phyloP scores from a whole-genome alignment of 1,284 basidiomycete species.

The Heterobasidion irregulare region DNA sequence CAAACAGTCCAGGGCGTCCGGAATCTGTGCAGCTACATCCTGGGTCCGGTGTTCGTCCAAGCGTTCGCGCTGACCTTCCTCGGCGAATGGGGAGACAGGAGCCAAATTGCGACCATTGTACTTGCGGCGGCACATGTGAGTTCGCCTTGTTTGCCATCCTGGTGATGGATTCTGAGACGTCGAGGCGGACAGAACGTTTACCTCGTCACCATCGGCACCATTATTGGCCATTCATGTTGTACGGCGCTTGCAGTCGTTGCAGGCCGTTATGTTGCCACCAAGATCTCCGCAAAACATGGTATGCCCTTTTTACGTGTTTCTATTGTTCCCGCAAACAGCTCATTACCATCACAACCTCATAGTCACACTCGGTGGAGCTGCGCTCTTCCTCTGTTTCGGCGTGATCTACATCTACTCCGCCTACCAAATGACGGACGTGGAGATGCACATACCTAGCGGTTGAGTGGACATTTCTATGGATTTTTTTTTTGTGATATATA shows the following conservation, averaged over 20 bases:
- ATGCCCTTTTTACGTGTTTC: slow-evolving; percentile 21
- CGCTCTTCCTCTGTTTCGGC: slow-evolving; percentile 80
- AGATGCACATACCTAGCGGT: slow-evolving; percentile 13
- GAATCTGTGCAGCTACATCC: slow-evolving; percentile 76
- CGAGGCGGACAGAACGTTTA: slow-evolving; percentile 46
- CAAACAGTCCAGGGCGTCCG: slow-evolving; percentile 52
- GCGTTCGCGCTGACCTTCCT: slow-evolving; percentile 93
- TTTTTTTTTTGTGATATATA: background rate
- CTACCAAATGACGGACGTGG: slow-evolving; percentile 26
- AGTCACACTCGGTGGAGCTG: slow-evolving; percentile 84
- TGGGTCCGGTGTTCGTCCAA: slow-evolving; percentile 94
- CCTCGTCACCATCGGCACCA: slow-evolving; percentile 85
- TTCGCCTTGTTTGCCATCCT: slow-evolving; percentile 13
- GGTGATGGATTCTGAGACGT: background rate
- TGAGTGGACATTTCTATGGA: slow-evolving; percentile 1
- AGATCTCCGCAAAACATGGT: slow-evolving; percentile 95
- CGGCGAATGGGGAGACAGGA: slow-evolving; percentile 97
- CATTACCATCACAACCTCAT: slow-evolving; percentile 7
- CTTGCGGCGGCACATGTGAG: slow-evolving; percentile 92
- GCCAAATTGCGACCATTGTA: slow-evolving; percentile 96
- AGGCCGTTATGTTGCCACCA: slow-evolving; percentile 86
- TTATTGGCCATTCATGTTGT: slow-evolving; percentile 84
- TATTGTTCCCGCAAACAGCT: background rate
- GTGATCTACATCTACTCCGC: slow-evolving; percentile 71
- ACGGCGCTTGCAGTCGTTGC: slow-evolving; percentile 87